Evolutionary conservation across 306 rosid species (phyloP), one percentile per base, ranked within the genome.

Genomic region (Medicago ruthenica): DNA sequence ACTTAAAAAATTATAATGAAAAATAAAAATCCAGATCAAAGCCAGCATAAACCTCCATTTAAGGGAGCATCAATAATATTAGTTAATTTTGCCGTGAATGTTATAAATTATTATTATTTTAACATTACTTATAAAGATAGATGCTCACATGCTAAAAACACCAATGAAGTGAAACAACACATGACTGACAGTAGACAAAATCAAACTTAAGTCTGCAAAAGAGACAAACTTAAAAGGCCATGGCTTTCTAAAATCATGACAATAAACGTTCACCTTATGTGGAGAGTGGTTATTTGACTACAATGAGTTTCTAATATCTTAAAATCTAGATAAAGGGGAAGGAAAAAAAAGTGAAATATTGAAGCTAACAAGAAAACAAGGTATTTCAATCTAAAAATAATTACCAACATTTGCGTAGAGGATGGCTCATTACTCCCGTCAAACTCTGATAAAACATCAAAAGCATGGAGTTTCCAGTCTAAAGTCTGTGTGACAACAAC

Each of bases 381-480:
- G 45, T 39, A 81, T 31, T 65, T 18, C 64, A 67, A 42, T 65
- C 81, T 82, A 61, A 61, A 75, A 73, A 31, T 51, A 57, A 79
- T 89, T 92, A 95, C 99, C 97, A 95, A 93, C 92, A 95, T 85
- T 70, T 85, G 88, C 80, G 88, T 90, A 36, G 85, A 8, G 69
- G 97, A 85, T 83, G 91, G 70, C 70, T 92, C 99, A 78, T 62
- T 90, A 82, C 79, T 86, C 78, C 83, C 88, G 71, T 92, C 96
- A 82, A 88, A 86, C 83, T 95, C 99, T 14, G 99, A 95, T 13
- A 95, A 86, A 79, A 95, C 99, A 83, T 95, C 98, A 80, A 95
- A 90, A 47, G 96, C 97, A 75, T 95, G 99, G 86, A 95, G 89
- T 83, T 95, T 95, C 99, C 99, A 95, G 83, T 95, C 99, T 88